Evolutionary conservation across 2,329 filamentous ascomycete genomes (phyloP).

Genomic region (Beauveria pseudobassiana): DNA sequence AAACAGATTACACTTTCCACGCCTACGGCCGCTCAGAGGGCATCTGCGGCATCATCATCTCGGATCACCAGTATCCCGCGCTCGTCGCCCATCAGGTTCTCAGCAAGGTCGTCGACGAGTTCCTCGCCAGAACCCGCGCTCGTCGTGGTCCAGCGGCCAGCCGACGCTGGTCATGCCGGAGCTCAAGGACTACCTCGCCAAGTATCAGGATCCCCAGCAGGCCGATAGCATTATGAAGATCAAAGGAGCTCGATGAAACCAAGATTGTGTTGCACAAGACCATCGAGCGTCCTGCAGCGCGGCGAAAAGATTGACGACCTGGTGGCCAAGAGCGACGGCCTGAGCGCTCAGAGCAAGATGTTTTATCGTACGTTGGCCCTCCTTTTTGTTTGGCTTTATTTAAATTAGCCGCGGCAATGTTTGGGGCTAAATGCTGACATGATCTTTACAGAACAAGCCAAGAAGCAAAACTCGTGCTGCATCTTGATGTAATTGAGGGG

Average conservation of each 20-base stretch:
- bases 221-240: slow-evolving; percentile 94
- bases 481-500: slow-evolving; percentile 49
- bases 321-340: slow-evolving; percentile 84
- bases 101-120: slow-evolving; percentile 81
- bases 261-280: slow-evolving; percentile 98
- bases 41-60: slow-evolving; percentile 69
- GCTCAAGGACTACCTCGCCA: slow-evolving; percentile 65
- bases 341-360: slow-evolving; percentile 93
- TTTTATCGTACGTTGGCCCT: slow-evolving; percentile 66
- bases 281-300: slow-evolving; percentile 75
- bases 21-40: slow-evolving; percentile 69
- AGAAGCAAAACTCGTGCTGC: slow-evolving; percentile 77
- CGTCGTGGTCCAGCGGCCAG: slow-evolving; percentile 52
- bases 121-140: slow-evolving; percentile 66
- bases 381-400: not conserved
- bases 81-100: slow-evolving; percentile 82
- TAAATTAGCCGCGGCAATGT: not conserved
- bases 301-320: slow-evolving; percentile 95
- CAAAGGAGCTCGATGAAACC: slow-evolving; percentile 88
- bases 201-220: slow-evolving; percentile 80
- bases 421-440: slow-evolving; percentile 7
- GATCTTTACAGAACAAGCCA: slow-evolving; percentile 48
- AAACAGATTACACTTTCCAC: slow-evolving; percentile 68
- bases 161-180: slow-evolving; percentile 57
- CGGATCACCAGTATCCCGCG: slow-evolving; percentile 65